Evolutionary conservation across 2,329 filamentous ascomycete genomes (phyloP), one percentile per base, ranked within the genome.

Genomic region (Geoglossum cookeanum): DNA sequence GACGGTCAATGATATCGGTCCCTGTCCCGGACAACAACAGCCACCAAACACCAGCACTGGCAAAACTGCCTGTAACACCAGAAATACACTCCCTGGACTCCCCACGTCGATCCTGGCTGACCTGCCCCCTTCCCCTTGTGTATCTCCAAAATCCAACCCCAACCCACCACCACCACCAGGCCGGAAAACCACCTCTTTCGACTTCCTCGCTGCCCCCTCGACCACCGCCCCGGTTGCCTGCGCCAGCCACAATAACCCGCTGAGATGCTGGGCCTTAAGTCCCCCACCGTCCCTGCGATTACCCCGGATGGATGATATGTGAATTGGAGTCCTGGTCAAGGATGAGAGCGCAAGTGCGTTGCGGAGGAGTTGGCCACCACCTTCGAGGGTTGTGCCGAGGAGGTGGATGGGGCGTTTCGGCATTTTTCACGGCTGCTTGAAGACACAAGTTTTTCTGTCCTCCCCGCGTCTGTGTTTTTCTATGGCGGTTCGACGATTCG

Each of bases 341-440:
- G 75, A 74, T 1, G 78, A 76, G 2, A 82, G 67, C 13, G 74
- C 73, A 7, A 80, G 62, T 2, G 78, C 76, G 55, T 78, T 73
- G 27, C 79, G 77, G 48, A 81, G 69, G 2, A 83, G 70, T 65
- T 83, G 79, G 13, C 79, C 79, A 30, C 79, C 79, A 44, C 79
- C 79, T 72, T 83, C 79, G 22, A 81, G 74, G 2, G 73, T 79
- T 17, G 72, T 73, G 53, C 79, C 78, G 63, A 79, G 73, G 9
- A 81, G 66, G 55, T 69, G 64, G 30, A 75, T 4, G 30, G 13
- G 47, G 13, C 35, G 13, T 37, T 37, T 42, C 13, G 8, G 4
- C 7, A 42, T 42, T 42, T 42, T 42, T 15, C n/a, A 15, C 13
- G 6, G 6, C 35, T 13, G 7, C 35, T 37, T 3, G 22, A 22